phyloP scores from a whole-genome alignment of 257 asterid species.

The Solanum sparsipilum region DNA sequence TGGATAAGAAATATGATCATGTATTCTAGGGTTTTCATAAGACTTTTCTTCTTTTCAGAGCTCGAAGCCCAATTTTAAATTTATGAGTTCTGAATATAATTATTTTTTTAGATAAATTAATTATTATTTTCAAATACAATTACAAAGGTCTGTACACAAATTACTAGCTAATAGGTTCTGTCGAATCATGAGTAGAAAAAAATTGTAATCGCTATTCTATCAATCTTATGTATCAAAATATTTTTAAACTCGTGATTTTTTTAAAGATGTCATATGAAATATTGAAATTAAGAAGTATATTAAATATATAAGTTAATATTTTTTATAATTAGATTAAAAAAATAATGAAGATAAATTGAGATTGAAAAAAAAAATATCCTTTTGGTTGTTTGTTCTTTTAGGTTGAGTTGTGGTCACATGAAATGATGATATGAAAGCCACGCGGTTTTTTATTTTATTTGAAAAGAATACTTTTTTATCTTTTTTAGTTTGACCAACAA shows the following conservation, averaged over 20 bases:
- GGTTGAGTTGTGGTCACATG: constrained; percentile 25
- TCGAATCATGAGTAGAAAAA: neutral
- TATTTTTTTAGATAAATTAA: too few relatives aligned
- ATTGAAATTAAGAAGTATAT: neutral
- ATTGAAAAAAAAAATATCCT: neutral
- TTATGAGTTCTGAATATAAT: neutral
- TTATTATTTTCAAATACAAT: neutral
- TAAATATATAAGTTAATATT: neutral
- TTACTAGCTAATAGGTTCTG: neutral
- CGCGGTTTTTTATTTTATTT: constrained; percentile 10
- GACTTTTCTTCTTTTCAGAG: neutral
- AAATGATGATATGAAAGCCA: constrained; percentile 16
- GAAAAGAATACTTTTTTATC: neutral
- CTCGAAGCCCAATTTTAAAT: neutral
- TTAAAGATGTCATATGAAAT: neutral
- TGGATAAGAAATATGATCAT: neutral
- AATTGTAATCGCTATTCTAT: rapidly evolving
- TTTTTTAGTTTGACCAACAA: neutral
- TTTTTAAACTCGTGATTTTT: neutral
- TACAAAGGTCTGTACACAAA: neutral
- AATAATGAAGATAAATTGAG: too few relatives aligned
- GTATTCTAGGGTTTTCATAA: constrained; percentile 37
- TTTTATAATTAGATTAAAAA: neutral
- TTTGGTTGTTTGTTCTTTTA: constrained; percentile 10
- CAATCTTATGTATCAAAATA: neutral